Evolutionary conservation across 768 basidiomycete genomes (phyloP), one percentile per base, ranked within the genome.

Genomic region (Boletus sp.): DNA sequence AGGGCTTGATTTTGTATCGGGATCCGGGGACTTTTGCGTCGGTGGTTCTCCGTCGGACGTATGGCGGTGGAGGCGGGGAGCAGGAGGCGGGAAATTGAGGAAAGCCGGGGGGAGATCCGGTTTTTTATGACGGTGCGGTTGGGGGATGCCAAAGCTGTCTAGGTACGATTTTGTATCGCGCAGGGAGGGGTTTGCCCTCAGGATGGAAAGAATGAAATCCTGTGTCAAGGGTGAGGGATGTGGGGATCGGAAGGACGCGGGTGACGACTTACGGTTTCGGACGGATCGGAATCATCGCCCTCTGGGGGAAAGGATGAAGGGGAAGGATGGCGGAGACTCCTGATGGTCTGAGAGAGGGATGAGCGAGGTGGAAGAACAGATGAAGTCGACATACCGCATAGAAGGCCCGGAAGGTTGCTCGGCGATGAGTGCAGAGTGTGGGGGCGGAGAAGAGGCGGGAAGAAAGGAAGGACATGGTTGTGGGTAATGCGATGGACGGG

Each of bases 151-250:
- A 71, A 99, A 98, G n/a, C 87, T 92, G 30, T 87, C 89, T 10
- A 97, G 81, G 72, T 97, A 99, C 1, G 88, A 89, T 52, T 86
- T 87, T 30, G 94, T 89, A 70, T 99, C 97, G 61, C 97, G 80
- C 51, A 88, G 73, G 2, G 96, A 98, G 12, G 97, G 96, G 58
- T 91, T 93, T 30, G 97, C 89, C 52, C 90, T 87, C 50, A 99
- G 80, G 65, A 99, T 90, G 33, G 95, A 97, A 54, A 98, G 76
- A 67, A 99, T 94, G 67, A 99, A 95, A 71, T 98, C 97, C 94
- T 98, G 70, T 45, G 39, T 12, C 2, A 35, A 50, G 30, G 17
- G 67, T 64, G 62, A 59, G 52, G 28, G 58, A 47, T 24, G 40
- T 6, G 18, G n/a, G 8, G 39, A 57, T 37, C 4, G 18, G 28